These are phyloP conservation scores for Fusarium nygamai DNA, from an alignment of 2,329 filamentous ascomycete species.

Conservation along the genomic window DNA sequence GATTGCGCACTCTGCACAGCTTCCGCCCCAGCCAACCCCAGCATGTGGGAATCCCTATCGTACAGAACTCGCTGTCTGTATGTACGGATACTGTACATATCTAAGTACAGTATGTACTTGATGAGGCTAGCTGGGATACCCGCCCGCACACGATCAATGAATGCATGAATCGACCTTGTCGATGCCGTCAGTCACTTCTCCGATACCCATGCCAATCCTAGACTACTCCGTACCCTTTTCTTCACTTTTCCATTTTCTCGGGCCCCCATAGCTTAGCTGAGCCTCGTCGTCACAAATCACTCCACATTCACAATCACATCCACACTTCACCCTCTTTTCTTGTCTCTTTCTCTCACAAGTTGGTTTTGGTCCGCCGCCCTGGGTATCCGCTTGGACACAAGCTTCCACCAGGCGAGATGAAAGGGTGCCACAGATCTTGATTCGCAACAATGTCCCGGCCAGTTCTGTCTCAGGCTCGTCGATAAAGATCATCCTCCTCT, in stretches of 20 bases:
- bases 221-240: background rate
- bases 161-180: constrained; percentile 5
- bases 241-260: constrained; percentile 22
- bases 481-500: constrained; percentile 33
- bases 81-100: background rate
- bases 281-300: constrained; percentile 34
- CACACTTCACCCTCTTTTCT: constrained; percentile 17
- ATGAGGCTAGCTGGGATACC: constrained; percentile 12
- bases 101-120: background rate
- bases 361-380: constrained; percentile 28
- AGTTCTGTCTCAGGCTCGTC: constrained; percentile 39
- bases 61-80: background rate
- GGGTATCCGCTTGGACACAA: constrained; percentile 40
- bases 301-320: constrained; percentile 22
- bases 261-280: constrained; percentile 30
- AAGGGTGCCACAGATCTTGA: constrained; percentile 53
- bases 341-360: constrained; percentile 26
- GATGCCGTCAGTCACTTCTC: constrained; percentile 26
- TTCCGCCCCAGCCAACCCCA: constrained; percentile 4
- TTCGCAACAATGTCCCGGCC: constrained; percentile 49
- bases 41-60: constrained; percentile 23
- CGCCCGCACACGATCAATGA: background rate
- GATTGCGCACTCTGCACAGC: constrained; percentile 39
- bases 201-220: background rate
- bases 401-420: constrained; percentile 51